These are phyloP conservation scores for Hyaloraphidium curvatum DNA, from an alignment of 192 early-diverging fungal species.

Conservation along the genomic window DNA sequence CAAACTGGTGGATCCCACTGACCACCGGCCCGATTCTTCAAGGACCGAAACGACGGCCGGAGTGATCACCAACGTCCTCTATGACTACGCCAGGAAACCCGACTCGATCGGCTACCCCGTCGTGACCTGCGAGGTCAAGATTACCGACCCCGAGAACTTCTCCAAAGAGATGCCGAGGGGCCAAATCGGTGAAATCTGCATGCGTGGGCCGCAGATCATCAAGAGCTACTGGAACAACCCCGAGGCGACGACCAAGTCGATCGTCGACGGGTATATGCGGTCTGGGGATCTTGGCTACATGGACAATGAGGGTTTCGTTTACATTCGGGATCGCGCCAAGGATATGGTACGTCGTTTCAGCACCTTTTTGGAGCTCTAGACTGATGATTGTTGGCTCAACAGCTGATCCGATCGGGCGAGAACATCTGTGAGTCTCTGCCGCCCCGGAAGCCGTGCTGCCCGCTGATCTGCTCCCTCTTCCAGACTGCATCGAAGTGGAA, in stretches of 20 bases:
- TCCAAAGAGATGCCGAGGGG: background rate
- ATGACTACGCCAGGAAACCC: conserved; percentile 1
- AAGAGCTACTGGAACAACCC: conserved; percentile 14
- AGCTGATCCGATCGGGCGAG: conserved; percentile 11
- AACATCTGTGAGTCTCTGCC: conserved; percentile 5
- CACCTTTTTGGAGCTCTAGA: too few species aligned
- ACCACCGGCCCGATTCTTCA: background rate
- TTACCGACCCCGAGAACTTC: background rate
- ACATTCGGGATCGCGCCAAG: conserved; percentile 8
- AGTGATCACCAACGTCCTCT: background rate
- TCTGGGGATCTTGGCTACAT: conserved; percentile 14
- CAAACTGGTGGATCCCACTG: background rate
- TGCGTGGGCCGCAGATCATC: conserved; percentile 7
- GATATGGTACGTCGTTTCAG: too few species aligned
- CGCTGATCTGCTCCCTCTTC: too few species aligned
- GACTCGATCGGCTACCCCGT: conserved; percentile 1
- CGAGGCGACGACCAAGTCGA: conserved; percentile 1
- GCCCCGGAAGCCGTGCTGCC: too few species aligned
- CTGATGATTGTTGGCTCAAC: too few species aligned
- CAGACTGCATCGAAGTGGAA: too few species aligned
- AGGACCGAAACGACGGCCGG: conserved; percentile 6
- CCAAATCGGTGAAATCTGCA: background rate
- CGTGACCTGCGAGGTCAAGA: background rate
- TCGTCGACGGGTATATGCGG: conserved; percentile 11
- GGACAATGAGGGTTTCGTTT: conserved; percentile 7